Evolutionary conservation across 371 early-diverging fungal species (phyloP).

Genomic region (Mucor sp.): DNA sequence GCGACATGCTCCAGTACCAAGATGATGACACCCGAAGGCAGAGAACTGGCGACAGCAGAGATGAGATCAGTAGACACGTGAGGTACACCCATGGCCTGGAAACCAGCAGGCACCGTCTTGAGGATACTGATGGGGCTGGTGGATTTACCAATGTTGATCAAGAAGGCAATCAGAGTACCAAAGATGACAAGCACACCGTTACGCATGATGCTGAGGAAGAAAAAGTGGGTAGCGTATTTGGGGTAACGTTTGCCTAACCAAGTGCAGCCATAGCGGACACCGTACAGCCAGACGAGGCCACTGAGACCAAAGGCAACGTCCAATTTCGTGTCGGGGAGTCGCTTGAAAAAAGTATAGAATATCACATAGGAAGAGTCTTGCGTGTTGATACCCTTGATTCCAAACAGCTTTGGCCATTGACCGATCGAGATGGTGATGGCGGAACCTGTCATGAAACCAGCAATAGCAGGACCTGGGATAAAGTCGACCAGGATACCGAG

Average conservation of each 20-base stretch:
- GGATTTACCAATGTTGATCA: constrained; percentile 43
- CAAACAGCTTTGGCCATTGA: constrained; percentile 77
- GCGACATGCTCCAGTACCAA: constrained; percentile 85
- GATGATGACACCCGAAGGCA: constrained; percentile 72
- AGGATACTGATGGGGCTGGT: constrained; percentile 62
- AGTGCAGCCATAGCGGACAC: constrained; percentile 43
- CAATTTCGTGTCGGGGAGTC: constrained; percentile 47
- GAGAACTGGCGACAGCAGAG: constrained; percentile 48
- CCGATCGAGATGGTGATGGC: constrained; percentile 79
- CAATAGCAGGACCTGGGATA: constrained; percentile 74
- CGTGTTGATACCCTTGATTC: constrained; percentile 66
- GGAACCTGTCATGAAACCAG: constrained; percentile 79
- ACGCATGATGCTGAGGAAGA: constrained; percentile 57
- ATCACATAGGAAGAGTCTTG: constrained; percentile 61
- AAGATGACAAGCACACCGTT: constrained; percentile 53
- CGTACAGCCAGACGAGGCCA: constrained; percentile 52
- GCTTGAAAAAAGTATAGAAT: constrained; percentile 56
- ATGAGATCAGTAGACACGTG: constrained; percentile 39
- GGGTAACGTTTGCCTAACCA: constrained; percentile 45
- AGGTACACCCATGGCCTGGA: constrained; percentile 64
- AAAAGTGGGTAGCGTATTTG: constrained; percentile 38
- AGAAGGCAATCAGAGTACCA: constrained; percentile 47
- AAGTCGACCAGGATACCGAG: constrained; percentile 90
- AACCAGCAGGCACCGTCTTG: constrained; percentile 72
- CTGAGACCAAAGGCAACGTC: constrained; percentile 59